A percentile compares a stretch with the other conserved stretches of the same genome.
phyloP scores from a whole-genome alignment of 768 basidiomycete genomes.

The Mycena pura region DNA sequence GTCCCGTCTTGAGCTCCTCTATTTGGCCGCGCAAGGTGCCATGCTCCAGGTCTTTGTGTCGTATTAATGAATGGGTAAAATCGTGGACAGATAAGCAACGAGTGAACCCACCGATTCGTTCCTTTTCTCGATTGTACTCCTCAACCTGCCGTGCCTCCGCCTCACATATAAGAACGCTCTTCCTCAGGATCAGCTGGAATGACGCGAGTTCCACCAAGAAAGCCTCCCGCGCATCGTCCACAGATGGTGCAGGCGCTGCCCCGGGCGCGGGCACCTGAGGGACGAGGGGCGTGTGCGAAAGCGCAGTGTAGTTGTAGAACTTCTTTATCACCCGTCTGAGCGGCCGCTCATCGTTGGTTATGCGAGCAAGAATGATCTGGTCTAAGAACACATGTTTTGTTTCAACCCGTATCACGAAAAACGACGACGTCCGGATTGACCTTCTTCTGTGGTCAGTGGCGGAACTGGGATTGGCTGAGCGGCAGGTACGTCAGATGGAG shows the following conservation, averaged over 20 bases:
- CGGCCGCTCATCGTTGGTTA: slow-evolving; percentile 82
- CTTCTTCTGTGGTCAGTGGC: slow-evolving; percentile 66
- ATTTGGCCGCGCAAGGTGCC: slow-evolving; percentile 72
- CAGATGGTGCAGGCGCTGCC: slow-evolving; percentile 34
- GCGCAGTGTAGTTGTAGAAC: slow-evolving; percentile 74
- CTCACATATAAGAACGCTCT: slow-evolving; percentile 83
- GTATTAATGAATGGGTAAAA: too few species aligned
- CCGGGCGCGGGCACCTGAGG: slow-evolving; percentile 36
- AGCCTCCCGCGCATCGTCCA: slow-evolving; percentile 79
- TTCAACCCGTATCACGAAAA: not conserved
- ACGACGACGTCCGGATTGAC: slow-evolving; percentile 33
- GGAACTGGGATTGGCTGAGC: slow-evolving; percentile 43
- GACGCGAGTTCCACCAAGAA: slow-evolving; percentile 80
- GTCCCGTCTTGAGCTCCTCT: slow-evolving; percentile 72
- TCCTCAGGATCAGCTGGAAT: slow-evolving; percentile 77
- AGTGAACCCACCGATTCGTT: slow-evolving; percentile 71
- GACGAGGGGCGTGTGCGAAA: slow-evolving; percentile 56
- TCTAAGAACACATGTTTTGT: slow-evolving; percentile 50
- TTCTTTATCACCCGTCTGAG: slow-evolving; percentile 82
- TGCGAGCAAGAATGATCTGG: slow-evolving; percentile 79
- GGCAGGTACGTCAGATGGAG: slow-evolving; percentile 20
- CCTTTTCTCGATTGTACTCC: slow-evolving; percentile 77
- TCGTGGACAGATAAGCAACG: too few species aligned
- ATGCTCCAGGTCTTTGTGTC: slow-evolving; percentile 69
- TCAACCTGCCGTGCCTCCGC: slow-evolving; percentile 87